Evolutionary conservation across 805 yeast genomes (phyloP).

Genomic region (Ogataea degrootiae): DNA sequence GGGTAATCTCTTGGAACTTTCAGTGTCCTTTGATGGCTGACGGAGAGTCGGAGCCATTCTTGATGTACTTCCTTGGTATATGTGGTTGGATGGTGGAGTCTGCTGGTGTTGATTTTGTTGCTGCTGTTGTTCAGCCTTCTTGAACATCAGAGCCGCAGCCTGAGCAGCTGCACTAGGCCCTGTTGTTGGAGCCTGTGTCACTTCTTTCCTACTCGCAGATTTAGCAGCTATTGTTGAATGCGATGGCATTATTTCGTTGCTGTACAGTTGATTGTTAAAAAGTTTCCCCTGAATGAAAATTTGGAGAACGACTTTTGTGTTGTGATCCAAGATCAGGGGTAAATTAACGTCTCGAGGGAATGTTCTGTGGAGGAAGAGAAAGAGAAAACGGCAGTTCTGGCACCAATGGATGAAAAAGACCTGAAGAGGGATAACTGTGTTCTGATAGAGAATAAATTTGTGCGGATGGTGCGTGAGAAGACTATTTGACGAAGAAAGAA

Average conservation of each 20-base stretch:
- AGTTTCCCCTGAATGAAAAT: no score
- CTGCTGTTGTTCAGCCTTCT: conserved; percentile 14
- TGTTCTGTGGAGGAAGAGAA: no score
- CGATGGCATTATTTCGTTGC: not conserved
- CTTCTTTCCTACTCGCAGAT: conserved; percentile 10
- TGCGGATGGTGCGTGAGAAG: no score
- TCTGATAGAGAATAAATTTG: no score
- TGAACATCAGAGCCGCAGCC: conserved; percentile 24
- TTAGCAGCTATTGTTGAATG: conserved; percentile 8
- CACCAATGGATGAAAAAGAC: no score
- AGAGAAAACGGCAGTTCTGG: no score
- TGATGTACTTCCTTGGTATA: not conserved
- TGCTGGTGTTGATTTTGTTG: conserved; percentile 2
- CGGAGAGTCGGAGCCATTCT: not conserved
- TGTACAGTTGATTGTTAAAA: no score
- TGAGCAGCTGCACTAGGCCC: conserved; percentile 15
- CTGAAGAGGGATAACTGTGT: no score
- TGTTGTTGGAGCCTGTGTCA: conserved; percentile 5
- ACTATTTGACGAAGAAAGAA: no score
- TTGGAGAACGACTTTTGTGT: no score
- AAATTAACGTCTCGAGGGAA: no score
- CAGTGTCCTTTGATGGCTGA: not conserved
- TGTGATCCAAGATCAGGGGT: no score
- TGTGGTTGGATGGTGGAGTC: not conserved
- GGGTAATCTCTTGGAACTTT: not conserved